phyloP scores from a whole-genome alignment of 108 stramenopile species.

The Cyclotella distinguenda region DNA sequence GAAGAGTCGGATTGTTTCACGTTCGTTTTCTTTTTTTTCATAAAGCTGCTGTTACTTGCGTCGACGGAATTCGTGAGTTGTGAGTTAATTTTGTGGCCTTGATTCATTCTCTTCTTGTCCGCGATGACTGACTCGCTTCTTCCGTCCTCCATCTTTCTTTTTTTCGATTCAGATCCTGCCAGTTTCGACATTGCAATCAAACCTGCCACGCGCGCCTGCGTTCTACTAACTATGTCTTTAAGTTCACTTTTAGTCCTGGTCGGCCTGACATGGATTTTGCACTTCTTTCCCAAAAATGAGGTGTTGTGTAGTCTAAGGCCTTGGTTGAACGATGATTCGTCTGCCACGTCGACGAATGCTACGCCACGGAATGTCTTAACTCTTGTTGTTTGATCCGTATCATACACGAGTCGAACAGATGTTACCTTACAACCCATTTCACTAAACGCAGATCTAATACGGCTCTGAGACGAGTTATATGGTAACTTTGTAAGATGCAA shows the following conservation, averaged over 20 bases:
- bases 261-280: conserved; percentile 73
- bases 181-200: conserved; percentile 54
- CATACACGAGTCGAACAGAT: conserved; percentile 78
- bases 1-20: neutral
- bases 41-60: conserved; percentile 3
- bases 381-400: conserved; percentile 43
- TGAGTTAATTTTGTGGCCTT: conserved; percentile 2
- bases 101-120: conserved; percentile 9
- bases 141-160: conserved; percentile 11
- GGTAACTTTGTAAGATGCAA: conserved; percentile 78
- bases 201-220: conserved; percentile 61
- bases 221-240: conserved; percentile 64
- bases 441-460: conserved; percentile 59
- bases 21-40: neutral
- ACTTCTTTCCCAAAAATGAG: conserved; percentile 44
- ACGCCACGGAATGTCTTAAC: conserved; percentile 76
- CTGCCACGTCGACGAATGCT: conserved; percentile 74
- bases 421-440: conserved; percentile 62
- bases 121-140: neutral
- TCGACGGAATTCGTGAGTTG: no score
- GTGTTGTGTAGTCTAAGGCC: conserved; percentile 55
- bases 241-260: conserved; percentile 67
- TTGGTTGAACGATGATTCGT: conserved; percentile 56
- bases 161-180: conserved; percentile 19
- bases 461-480: conserved; percentile 62